These are phyloP conservation scores for Fusarium protoensiforme DNA, from an alignment of 2,329 filamentous ascomycete genomes.

Conservation along the genomic window DNA sequence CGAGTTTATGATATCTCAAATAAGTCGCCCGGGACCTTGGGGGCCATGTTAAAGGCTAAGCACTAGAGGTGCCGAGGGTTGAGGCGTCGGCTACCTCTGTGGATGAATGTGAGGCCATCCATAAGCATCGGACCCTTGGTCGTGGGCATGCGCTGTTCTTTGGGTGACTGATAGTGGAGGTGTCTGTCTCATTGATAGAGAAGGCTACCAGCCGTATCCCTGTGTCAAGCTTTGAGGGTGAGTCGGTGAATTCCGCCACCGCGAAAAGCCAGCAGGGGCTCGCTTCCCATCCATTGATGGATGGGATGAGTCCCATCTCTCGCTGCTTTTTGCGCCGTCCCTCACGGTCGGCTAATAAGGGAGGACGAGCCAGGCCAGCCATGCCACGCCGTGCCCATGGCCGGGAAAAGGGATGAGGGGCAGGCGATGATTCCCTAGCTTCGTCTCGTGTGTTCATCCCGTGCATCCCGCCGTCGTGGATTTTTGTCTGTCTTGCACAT, in stretches of 20 bases:
- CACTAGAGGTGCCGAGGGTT: background rate
- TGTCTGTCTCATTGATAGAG: background rate
- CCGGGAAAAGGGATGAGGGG: background rate
- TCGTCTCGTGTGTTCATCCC: background rate
- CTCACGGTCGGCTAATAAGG: constrained; percentile 23
- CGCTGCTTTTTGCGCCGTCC: constrained; percentile 24
- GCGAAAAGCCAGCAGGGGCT: constrained; percentile 26
- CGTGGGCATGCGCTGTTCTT: background rate
- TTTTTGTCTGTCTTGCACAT: constrained; percentile 1
- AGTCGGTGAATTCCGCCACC: constrained; percentile 34
- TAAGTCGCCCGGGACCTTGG: background rate
- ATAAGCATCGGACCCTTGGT: background rate
- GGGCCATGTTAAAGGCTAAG: background rate
- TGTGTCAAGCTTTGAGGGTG: constrained; percentile 22
- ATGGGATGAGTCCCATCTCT: constrained; percentile 15
- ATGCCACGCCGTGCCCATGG: background rate
- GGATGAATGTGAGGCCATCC: background rate
- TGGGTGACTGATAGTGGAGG: background rate
- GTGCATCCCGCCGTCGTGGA: background rate
- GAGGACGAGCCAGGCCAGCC: constrained; percentile 7
- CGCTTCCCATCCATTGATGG: constrained; percentile 2
- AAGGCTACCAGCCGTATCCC: constrained; percentile 4
- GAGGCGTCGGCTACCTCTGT: background rate
- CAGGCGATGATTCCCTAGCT: background rate
- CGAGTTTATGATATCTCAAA: background rate